Base-by-base conservation (phyloP, 2,329 filamentous ascomycete species). In the Ophiocordyceps camponoti-leonardi region DNA sequence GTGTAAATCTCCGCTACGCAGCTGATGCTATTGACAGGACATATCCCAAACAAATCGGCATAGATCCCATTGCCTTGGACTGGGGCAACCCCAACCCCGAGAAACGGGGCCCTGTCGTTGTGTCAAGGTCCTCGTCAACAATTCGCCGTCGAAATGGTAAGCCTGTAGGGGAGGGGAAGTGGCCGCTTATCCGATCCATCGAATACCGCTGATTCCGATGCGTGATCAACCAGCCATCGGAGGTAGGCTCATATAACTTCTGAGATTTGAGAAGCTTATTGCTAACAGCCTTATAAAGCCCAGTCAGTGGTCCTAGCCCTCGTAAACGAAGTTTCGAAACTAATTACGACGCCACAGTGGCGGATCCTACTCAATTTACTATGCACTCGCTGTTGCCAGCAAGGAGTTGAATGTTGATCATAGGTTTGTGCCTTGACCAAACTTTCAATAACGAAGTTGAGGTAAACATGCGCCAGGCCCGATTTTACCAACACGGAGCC, bases 361-460 rank as follows among this genome's bases (percentile, higher is more conserved):
- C 51, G 90, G 92, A 47, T 95, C 87, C 5, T 96, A 98, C 62
- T 87, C 86, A 49, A 90, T 95, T 51, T 96, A 96, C 67, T 87
- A 94, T 59, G 90, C 90, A 20, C 73, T 96, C 26, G 90, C 90
- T 13, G 80, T 96, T 51, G 90, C 90, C 20, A 92, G 86, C 59
- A 88, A 90, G 55, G 83, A 96, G 59, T 75, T 96, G 47, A 78
- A 86, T 49, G 72, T 78, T 39, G 81, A 94, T 53, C 88, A 95
- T 63, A 83, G 64, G 73, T 74, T 26, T 26, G 41, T 3, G 7
- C 7, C 20, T 6, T 10, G 16, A 14, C 13, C 14, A 26, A 22
- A 14, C 16, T 23, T n/a, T 22, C 7, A 22, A 11, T 4, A 23
- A 20, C 13, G 16, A 37, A 13, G 13, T 12, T 22, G 19, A 49